Base-by-base conservation (phyloP, 1,139 yeast genomes). In the Taphrina communis region DNA sequence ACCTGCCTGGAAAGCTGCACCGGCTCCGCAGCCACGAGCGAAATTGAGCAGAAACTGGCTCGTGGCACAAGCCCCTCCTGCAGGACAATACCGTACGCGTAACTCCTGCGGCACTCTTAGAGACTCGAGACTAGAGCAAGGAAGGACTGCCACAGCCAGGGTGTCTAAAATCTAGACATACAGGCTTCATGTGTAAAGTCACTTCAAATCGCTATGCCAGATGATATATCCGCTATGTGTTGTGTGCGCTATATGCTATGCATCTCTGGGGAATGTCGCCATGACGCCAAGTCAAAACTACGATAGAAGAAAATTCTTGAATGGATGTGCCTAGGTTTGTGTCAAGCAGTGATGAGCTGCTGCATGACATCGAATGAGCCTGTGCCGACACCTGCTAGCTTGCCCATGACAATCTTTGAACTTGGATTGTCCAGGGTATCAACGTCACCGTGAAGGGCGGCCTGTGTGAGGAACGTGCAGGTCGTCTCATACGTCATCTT, bases 401-500 rank as follows among this genome's bases (percentile, higher is more conserved):
- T 90, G 79, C 99, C 99, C 78, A 92, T 79, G 65, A 95, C 99
- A 74, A 95, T 87, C 77, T 95, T 85, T n/a, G 99, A 96, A 58
- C 97, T 89, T 42, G 99, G 99, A 72, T 92, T 87, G 74, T 91
- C 93, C 76, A 95, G 82, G 72, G 87, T 87, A 80, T 95, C 99
- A 75, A 88, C 83, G 72, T 90, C 97, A 72, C 95, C 92, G 74
- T 94, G 95, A 77, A 95, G 83, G 58, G 95, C 98, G 12, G 99
- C 97, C 82, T 91, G 91, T 68, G 97, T 94, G 79, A 95, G 85
- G 84, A 95, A 95, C 80, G 90, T 96, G 82, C 97, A 92, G 1
- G 99, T 95, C 61, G 99, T 94, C 81, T 95, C 99, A 80, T 92
- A 95, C 71, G 97, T 91, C 99, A 95, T 95, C 84, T 95, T 95